phyloP scores from a whole-genome alignment of 2,329 filamentous ascomycete genomes.

The Ophiostoma pallidulum region DNA sequence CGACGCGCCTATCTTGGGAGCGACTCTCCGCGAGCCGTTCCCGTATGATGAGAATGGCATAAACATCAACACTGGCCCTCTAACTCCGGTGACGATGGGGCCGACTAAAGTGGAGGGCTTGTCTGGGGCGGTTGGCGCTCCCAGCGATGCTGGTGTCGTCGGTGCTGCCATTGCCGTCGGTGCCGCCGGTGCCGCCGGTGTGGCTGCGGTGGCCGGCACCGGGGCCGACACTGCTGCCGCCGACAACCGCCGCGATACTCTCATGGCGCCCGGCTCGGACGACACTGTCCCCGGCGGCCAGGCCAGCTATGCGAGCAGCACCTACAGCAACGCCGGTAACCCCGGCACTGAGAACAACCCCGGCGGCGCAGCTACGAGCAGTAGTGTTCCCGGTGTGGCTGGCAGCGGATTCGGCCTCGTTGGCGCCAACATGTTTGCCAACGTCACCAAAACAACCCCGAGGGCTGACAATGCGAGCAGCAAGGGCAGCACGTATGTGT shows the following conservation, averaged over 20 bases:
- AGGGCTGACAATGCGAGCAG: neutral
- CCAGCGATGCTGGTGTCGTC: neutral
- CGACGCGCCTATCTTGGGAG: neutral
- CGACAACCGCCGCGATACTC: neutral
- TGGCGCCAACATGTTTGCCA: slow-evolving; percentile 7
- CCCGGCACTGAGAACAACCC: too few species aligned
- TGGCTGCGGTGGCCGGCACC: neutral
- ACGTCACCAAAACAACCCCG: neutral
- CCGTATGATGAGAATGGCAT: slow-evolving; percentile 13
- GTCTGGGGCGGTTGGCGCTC: neutral
- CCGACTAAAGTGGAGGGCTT: neutral
- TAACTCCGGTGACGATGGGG: slow-evolving; percentile 4
- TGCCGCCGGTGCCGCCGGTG: neutral
- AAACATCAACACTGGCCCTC: neutral
- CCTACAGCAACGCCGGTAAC: slow-evolving; percentile 10
- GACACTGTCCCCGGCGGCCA: neutral
- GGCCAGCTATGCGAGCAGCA: slow-evolving; percentile 16
- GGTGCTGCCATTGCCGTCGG: neutral
- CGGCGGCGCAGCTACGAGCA: too few species aligned
- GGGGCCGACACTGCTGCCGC: neutral
- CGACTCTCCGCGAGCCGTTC: neutral
- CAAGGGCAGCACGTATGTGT: slow-evolving; percentile 5
- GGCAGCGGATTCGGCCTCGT: slow-evolving; percentile 6
- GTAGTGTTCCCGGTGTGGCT: neutral
- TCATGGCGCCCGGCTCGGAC: neutral